Evolutionary conservation across 495 filamentous ascomycete genomes (phyloP).

Genomic region (Beverwykella pulmonaria): DNA sequence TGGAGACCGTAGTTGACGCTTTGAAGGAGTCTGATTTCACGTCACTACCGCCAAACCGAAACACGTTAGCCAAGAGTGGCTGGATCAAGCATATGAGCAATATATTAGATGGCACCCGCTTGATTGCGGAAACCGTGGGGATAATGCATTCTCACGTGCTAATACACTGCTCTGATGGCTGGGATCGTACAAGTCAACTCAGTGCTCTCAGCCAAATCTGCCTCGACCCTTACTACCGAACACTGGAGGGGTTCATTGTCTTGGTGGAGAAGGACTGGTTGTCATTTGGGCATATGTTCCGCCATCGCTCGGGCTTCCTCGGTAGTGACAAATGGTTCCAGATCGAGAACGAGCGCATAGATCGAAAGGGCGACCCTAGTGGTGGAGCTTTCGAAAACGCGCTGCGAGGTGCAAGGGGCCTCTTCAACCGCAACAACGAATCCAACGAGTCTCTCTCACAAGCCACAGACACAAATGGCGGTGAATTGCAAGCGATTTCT

Average conservation of each 20-base stretch:
- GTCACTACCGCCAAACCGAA: constrained; percentile 78
- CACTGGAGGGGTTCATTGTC: constrained; percentile 92
- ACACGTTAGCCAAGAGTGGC: constrained; percentile 77
- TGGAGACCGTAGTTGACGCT: constrained; percentile 85
- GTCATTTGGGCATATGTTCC: constrained; percentile 97
- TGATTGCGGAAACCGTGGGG: constrained; percentile 87
- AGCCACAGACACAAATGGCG: constrained; percentile 50
- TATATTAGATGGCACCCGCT: constrained; percentile 77
- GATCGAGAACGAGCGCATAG: constrained; percentile 71
- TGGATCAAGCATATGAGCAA: constrained; percentile 91
- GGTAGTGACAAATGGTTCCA: constrained; percentile 95
- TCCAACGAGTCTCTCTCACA: constrained; percentile 65
- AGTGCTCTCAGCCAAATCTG: constrained; percentile 93
- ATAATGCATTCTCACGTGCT: constrained; percentile 91
- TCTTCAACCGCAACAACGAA: constrained; percentile 79
- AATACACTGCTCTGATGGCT: constrained; percentile 97
- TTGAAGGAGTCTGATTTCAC: constrained; percentile 92
- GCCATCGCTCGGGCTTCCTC: constrained; percentile 80
- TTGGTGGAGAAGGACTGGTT: constrained; percentile 98
- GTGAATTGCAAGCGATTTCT: constrained; percentile 56
- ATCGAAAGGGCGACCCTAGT: constrained; percentile 55
- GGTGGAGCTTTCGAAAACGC: constrained; percentile 88
- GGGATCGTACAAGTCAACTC: constrained; percentile 95
- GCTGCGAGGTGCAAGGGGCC: constrained; percentile 81
- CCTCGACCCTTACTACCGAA: constrained; percentile 94